Base-by-base conservation (phyloP, 805 yeast genomes). In the Candida germanica region DNA sequence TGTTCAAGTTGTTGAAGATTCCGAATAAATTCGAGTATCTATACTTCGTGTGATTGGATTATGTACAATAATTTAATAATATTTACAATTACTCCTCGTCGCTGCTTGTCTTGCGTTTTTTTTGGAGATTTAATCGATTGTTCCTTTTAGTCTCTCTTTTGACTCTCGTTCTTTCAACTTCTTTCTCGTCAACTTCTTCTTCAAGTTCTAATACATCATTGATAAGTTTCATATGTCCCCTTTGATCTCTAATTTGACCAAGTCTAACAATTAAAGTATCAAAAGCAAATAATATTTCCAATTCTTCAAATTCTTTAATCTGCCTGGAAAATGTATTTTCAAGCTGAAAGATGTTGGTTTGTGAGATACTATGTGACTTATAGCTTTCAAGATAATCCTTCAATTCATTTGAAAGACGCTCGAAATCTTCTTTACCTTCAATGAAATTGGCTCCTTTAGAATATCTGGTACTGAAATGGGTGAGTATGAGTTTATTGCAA, bases 401-500 rank as follows among this genome's bases (percentile, higher is more conserved):
- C 38, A 66, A 47, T 20, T 55, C 51, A 5, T 31, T 27, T 3
- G 59, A 51, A 26, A 53, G 44, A 15, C 35, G 26, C 5, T 38
- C 36, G 32, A 64, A 56, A 14, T 59, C 48, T 4, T 41, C 50
- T 13, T 46, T 42, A 30, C 49, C 49, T 5, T 49, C 43, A 1
- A 61, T 46, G 34, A 64, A 57, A 38, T 57, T 58, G 25, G 56
- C 60, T 25, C 56, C 56, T 38, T 59, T 64, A 5, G 70, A 61
- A 42, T 87, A 93, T 44, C 99, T 71, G 45, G 93, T 94, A 39
- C 95, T 84, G 62, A 93, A 89, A 63, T 93, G 99, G 0, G 98
- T 93, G 27, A 93, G 64, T 4, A 93, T 65, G 18, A 87, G 59
- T 44, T 80, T 77, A 20, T 71, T 66, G 16, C 89, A 87, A 15